Base-by-base conservation (phyloP, 306 rosid genomes). In the Cucurbita maxima region DNA sequence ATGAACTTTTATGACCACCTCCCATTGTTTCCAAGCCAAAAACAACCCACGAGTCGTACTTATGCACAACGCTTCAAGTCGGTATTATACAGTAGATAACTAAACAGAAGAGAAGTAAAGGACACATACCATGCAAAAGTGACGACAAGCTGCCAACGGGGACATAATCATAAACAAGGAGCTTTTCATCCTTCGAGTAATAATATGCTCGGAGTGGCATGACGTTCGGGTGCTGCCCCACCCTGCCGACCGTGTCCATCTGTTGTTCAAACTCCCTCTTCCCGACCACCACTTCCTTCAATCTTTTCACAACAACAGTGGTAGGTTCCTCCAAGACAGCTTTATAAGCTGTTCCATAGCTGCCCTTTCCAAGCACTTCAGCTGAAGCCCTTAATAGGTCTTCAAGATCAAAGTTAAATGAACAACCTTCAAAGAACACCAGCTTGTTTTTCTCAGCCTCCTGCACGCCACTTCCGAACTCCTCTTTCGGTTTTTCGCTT, bases 151-250 rank as follows among this genome's bases (percentile, higher is more conserved):
- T 90, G 74, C 96, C 96, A 67, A 82, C 84, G 0, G 79, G 75
- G 79, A 86, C 66, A 78, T 84, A 81, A 73, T 90, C 96, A 82
- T 84, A 88, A 58, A 90, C 96, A 60, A 90, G 76, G 74, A 90
- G 96, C 80, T 90, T 90, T 83, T 90, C 96, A n/a, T 90, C 96
- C 74, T 90, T 90, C 13, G 96, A 90, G 83, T 90, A 90, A 76
- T 90, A 90, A 84, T 90, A 90, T 60, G 96, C 96, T 3, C 96
- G 91, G 60, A 90, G 96, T 4, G 93, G 93, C 76, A 86, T 79
- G 30, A 86, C 87, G 15, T 88, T 87, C 62, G 86, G 20, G 78
- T 90, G 93, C 62, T 83, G 96, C 52, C 88, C 93, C 67, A 90
- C 91, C 75, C 88, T 83, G 80, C 96, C 96, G 62, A 88, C 83